Base-by-base conservation (phyloP, 495 filamentous ascomycete species). In the Aspergillus saccharolyticus region DNA sequence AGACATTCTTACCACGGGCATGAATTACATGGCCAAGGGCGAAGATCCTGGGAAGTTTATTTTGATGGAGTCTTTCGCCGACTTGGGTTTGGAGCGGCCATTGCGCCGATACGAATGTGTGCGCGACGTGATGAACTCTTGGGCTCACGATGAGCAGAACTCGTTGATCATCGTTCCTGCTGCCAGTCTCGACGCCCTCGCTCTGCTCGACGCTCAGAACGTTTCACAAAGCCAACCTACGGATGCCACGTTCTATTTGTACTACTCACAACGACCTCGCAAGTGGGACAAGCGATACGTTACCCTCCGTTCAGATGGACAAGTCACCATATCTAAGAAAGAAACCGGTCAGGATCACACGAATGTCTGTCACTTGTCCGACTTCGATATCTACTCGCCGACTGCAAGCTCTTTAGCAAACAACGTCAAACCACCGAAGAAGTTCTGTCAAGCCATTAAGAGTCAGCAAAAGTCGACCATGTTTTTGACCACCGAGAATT, bases 301-400 rank as follows among this genome's bases (percentile, higher is more conserved):
- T 48, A 92, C 83, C 0, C 66, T 98, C 18, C 80, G 82, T 1
- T 68, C 83, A 4, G 86, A 86, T 53, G 92, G 94, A 0, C 90
- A 95, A 69, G 74, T 98, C 12, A 69, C 83, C 9, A 74, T 86
- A 18, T 79, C 89, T 33, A 96, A 94, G 68, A 91, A 89, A 60
- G 68, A 74, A 53, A 60, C 64, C 10, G 60, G 62, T 4, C 78
- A 81, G 44, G 88, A 96, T 50, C 66, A 73, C 10, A 69, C 77
- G 0, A 87, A 83, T 58, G 75, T 94, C 28, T 97, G 95, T 66
- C 89, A 96, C 69, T 70, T 98, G 15, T 90, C 91, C 10, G 94
- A 97, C 68, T 98, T 93, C 63, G 94, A 98, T 62, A 88, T 96
- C 43, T 96, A 96, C 70, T 82, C 78, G 8, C 87, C 89, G 10